These are phyloP conservation scores for Trifolium fragiferum DNA, from an alignment of 306 rosid species.

Conservation along the genomic window DNA sequence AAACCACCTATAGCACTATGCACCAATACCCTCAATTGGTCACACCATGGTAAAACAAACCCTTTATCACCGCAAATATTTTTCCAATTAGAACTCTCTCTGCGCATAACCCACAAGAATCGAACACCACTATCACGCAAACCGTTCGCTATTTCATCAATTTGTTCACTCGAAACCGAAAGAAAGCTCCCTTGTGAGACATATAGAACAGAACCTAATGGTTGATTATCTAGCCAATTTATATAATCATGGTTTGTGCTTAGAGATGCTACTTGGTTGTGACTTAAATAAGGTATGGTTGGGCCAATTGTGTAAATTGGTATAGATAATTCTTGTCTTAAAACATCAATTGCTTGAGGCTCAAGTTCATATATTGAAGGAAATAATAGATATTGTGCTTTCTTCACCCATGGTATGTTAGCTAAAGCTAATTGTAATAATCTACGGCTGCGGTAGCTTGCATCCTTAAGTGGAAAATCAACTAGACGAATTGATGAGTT, in stretches of 20 bases:
- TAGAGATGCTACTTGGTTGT: neutral
- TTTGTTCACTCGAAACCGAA: conserved; percentile 51
- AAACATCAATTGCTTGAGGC: conserved; percentile 42
- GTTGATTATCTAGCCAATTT: conserved; percentile 56
- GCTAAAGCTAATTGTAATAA: neutral
- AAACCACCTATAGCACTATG: conserved; percentile 63
- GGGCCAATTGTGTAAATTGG: conserved; percentile 57
- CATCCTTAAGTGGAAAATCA: conserved; percentile 43
- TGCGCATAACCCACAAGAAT: conserved; percentile 53
- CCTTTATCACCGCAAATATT: conserved; percentile 54
- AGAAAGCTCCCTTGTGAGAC: conserved; percentile 64
- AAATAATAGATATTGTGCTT: conserved; percentile 51
- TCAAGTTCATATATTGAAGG: conserved; percentile 56
- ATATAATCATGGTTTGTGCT: conserved; percentile 25
- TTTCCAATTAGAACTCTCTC: conserved; percentile 36
- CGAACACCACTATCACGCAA: conserved; percentile 44
- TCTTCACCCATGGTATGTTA: conserved; percentile 38
- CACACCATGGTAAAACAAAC: conserved; percentile 62
- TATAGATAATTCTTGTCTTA: conserved; percentile 38
- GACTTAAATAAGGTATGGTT: conserved; percentile 41
- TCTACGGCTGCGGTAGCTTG: neutral
- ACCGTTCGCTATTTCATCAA: conserved; percentile 53
- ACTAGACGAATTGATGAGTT: conserved; percentile 43
- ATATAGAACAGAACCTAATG: conserved; percentile 53
- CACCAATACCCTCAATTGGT: conserved; percentile 55